These are phyloP conservation scores for Trametes villosa DNA, from an alignment of 768 basidiomycete genomes.

Conservation along the genomic window DNA sequence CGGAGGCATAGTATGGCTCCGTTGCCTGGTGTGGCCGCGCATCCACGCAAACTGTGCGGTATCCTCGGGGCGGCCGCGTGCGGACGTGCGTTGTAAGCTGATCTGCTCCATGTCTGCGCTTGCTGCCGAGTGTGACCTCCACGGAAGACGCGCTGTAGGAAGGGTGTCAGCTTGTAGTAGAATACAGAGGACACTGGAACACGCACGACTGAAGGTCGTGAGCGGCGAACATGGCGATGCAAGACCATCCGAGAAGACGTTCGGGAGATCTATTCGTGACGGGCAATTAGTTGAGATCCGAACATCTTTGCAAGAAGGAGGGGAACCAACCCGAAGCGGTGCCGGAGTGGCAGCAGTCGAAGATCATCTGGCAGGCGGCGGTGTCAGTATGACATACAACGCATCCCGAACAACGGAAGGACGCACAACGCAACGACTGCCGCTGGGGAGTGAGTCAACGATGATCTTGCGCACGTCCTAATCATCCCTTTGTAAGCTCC, in stretches of 20 bases:
- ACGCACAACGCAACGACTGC: slow-evolving; percentile 28
- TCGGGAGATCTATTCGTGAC: slow-evolving; percentile 19
- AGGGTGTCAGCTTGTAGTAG: not conserved
- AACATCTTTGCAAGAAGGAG: not conserved
- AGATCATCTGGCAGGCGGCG: slow-evolving; percentile 27
- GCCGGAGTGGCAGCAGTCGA: slow-evolving; percentile 35
- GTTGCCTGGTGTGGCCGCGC: not conserved
- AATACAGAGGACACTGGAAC: not conserved
- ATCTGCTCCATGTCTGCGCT: slow-evolving; percentile 5
- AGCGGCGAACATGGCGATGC: slow-evolving; percentile 6
- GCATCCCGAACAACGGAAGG: too few species aligned
- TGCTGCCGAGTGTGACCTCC: not conserved
- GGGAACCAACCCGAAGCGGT: slow-evolving; percentile 13
- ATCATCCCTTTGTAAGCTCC: not conserved
- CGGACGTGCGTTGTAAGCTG: not conserved
- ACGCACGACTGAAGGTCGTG: slow-evolving; percentile 4
- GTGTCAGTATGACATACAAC: too few species aligned
- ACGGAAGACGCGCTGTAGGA: slow-evolving; percentile 1
- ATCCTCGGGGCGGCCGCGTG: not conserved
- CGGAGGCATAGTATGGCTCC: slow-evolving; percentile 6
- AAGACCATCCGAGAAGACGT: slow-evolving; percentile 11
- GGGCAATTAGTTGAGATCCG: not conserved
- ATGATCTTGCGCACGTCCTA: slow-evolving; percentile 30
- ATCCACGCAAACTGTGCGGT: not conserved
- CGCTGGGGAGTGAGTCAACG: slow-evolving; percentile 28